These are phyloP conservation scores for Dactylellina sp. DNA, from an alignment of 2,329 filamentous ascomycete genomes.

Conservation along the genomic window DNA sequence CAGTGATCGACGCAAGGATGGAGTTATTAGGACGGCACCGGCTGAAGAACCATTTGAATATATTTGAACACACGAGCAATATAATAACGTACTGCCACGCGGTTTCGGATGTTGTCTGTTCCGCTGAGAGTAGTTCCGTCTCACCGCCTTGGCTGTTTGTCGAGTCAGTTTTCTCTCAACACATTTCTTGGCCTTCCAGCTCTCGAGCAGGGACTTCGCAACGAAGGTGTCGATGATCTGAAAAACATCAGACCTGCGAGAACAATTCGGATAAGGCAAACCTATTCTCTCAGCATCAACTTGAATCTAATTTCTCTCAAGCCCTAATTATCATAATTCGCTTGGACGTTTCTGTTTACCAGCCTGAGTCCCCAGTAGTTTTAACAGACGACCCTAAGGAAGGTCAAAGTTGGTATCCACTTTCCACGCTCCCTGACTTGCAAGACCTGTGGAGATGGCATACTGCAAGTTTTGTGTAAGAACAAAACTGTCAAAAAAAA, in stretches of 20 bases:
- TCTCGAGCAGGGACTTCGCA: too few species aligned
- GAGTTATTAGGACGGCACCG: constrained; percentile 4
- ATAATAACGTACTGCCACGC: constrained; percentile 16
- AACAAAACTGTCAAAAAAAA: background rate
- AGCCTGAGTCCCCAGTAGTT: too few species aligned
- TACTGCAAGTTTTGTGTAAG: background rate
- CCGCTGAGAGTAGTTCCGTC: constrained; percentile 45
- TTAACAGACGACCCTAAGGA: constrained; percentile 6
- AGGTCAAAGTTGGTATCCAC: constrained; percentile 19
- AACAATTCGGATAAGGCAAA: too few species aligned
- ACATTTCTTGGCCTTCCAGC: background rate
- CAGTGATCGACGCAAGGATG: constrained; percentile 46
- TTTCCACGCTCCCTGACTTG: constrained; percentile 31
- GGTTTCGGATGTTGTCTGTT: background rate
- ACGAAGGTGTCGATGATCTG: too few species aligned
- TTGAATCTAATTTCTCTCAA: too few species aligned
- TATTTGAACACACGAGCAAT: constrained; percentile 16
- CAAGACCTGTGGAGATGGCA: background rate
- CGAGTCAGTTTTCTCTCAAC: constrained; percentile 17
- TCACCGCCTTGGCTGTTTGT: background rate
- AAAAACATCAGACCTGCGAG: too few species aligned
- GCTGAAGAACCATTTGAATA: constrained; percentile 4
- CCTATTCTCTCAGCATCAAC: too few species aligned
- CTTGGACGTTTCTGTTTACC: too few species aligned
- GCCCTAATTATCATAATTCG: too few species aligned